Conservation (phyloP, 495 filamentous ascomycete species). For the Astrothelium subdiscretum region DNA sequence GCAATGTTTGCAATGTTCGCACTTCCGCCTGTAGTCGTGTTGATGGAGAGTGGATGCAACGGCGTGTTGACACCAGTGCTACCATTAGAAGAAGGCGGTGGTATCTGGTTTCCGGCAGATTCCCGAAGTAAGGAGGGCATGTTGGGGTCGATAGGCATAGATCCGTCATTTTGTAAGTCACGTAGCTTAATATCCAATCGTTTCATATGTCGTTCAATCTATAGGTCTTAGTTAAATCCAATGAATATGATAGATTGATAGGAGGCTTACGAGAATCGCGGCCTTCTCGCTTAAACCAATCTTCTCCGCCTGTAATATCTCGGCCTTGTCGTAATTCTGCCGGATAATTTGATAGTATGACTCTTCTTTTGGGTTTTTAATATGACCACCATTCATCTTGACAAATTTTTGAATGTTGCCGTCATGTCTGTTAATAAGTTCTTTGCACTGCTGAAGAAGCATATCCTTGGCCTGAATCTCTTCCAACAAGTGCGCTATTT, state of each 20-base stretch:
- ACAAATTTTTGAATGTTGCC: conserved; percentile 81
- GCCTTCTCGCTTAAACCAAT: conserved; percentile 67
- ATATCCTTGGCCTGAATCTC: conserved; percentile 89
- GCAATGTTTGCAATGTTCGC: conserved; percentile 25
- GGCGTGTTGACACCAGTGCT: conserved; percentile 37
- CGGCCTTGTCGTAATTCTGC: conserved; percentile 57
- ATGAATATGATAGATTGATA: background rate
- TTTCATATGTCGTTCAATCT: conserved; percentile 78
- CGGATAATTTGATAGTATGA: conserved; percentile 56
- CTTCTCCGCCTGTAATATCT: conserved; percentile 79
- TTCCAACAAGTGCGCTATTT: conserved; percentile 86
- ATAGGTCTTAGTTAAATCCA: background rate
- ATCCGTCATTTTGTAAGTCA: conserved; percentile 63
- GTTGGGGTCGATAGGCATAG: conserved; percentile 65
- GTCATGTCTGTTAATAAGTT: conserved; percentile 65
- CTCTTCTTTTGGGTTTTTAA: conserved; percentile 78
- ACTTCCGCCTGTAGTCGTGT: conserved; percentile 16
- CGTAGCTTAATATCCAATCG: conserved; percentile 80
- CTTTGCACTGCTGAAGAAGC: conserved; percentile 59
- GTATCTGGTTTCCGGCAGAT: conserved; percentile 46
- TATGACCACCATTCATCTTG: conserved; percentile 68
- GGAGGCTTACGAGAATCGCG: conserved; percentile 41
- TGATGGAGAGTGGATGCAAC: conserved; percentile 30
- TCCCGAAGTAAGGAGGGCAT: conserved; percentile 63
- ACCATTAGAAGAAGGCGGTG: conserved; percentile 32